Evolutionary conservation across 495 filamentous ascomycete genomes (phyloP).

Genomic region (Saxophila tyrrhenica): DNA sequence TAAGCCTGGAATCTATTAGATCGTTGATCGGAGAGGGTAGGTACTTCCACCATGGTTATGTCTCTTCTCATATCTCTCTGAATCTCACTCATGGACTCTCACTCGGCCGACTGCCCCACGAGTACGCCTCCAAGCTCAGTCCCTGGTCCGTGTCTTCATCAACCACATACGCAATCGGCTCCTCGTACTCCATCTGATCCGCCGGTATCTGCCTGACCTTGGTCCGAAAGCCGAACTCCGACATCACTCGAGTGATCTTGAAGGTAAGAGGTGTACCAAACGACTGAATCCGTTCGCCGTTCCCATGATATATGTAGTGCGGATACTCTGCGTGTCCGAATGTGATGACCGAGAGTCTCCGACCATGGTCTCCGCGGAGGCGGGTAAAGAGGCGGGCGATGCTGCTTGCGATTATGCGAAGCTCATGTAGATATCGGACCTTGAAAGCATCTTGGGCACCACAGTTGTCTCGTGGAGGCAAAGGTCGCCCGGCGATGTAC

Average conservation of each 20-base stretch:
- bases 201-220: neutral
- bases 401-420: neutral
- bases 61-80: too few relatives aligned
- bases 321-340: neutral
- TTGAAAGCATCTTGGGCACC: neutral
- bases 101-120: neutral
- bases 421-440: neutral
- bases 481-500: neutral
- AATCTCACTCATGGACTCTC: neutral
- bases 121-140: neutral
- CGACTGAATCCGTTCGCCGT: neutral
- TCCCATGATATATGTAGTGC: neutral
- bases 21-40: too few relatives aligned
- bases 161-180: neutral
- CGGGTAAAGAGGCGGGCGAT: neutral
- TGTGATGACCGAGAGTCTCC: neutral
- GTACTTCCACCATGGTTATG: too few relatives aligned
- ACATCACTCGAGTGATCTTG: neutral
- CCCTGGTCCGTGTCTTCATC: neutral
- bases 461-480: neutral
- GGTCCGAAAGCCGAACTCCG: neutral
- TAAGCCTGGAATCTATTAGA: too few relatives aligned
- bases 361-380: neutral
- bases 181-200: neutral
- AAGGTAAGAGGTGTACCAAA: neutral